These are phyloP conservation scores for Thozetella sp. DNA, from an alignment of 495 filamentous ascomycete genomes.

Conservation along the genomic window DNA sequence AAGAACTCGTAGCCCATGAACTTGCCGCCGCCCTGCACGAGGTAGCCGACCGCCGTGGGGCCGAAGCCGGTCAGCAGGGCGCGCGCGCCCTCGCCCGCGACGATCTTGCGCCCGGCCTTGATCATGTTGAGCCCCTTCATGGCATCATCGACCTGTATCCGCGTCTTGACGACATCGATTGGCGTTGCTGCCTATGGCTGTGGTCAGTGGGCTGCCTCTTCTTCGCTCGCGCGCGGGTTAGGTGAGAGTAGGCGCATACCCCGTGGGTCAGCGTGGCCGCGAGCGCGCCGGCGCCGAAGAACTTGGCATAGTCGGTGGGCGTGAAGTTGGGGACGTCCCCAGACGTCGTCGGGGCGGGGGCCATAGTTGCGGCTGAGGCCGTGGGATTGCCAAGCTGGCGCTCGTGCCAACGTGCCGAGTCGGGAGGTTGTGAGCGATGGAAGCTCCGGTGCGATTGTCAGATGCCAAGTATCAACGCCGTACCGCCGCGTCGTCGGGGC, in stretches of 20 bases:
- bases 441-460: too few relatives aligned
- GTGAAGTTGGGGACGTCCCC: constrained; percentile 18
- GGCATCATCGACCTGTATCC: constrained; percentile 75
- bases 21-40: constrained; percentile 78
- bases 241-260: constrained; percentile 66
- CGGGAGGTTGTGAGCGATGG: too few relatives aligned
- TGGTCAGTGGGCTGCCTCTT: constrained; percentile 14
- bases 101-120: constrained; percentile 68
- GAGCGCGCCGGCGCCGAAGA: constrained; percentile 82
- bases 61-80: constrained; percentile 76
- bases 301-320: constrained; percentile 57
- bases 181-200: constrained; percentile 43
- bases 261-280: constrained; percentile 87
- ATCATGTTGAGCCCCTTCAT: constrained; percentile 77
- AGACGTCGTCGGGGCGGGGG: neutral
- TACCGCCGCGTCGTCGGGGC: too few relatives aligned
- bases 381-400: neutral
- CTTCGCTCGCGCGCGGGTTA: too few relatives aligned
- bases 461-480: too few relatives aligned
- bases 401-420: too few relatives aligned
- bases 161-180: constrained; percentile 65
- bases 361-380: neutral
- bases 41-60: constrained; percentile 74
- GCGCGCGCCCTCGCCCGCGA: constrained; percentile 70
- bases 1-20: constrained; percentile 81